Evolutionary conservation across 2,329 filamentous ascomycete genomes (phyloP).

Genomic region (Claviceps africana): DNA sequence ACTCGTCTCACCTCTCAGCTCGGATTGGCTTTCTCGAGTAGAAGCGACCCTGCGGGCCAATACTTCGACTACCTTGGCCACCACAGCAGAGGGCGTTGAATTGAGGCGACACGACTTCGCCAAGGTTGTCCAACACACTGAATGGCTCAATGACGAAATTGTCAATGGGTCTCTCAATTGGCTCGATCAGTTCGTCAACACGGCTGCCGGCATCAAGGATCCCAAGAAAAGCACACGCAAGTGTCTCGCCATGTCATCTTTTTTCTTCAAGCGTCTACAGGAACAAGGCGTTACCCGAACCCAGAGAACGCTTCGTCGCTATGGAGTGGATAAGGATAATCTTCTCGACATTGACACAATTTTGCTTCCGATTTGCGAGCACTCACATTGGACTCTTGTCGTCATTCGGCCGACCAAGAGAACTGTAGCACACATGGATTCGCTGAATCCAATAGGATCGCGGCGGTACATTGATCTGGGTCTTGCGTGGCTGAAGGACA

Average conservation of each 20-base stretch:
- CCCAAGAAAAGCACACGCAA: conserved; percentile 36
- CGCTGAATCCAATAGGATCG: conserved; percentile 33
- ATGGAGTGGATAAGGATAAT: conserved; percentile 43
- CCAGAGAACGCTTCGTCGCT: conserved; percentile 41
- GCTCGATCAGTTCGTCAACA: conserved; percentile 45
- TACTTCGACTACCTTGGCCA: conserved; percentile 24
- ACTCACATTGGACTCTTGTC: conserved; percentile 57
- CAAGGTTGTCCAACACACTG: conserved; percentile 40
- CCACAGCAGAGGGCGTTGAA: conserved; percentile 33
- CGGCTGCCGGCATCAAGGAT: conserved; percentile 36
- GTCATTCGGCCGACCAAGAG: conserved; percentile 48
- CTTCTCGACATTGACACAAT: conserved; percentile 53
- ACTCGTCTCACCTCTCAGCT: conserved; percentile 16
- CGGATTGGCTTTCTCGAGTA: conserved; percentile 14
- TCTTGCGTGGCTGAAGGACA: conserved; percentile 40
- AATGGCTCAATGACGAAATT: conserved; percentile 67
- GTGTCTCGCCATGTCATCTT: conserved; percentile 49
- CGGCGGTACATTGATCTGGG: conserved; percentile 27
- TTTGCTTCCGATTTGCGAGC: conserved; percentile 53
- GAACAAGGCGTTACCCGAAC: conserved; percentile 32
- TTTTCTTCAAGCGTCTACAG: conserved; percentile 46
- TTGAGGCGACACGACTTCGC: conserved; percentile 45
- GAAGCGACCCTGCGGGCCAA: conserved; percentile 21
- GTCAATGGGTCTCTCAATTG: conserved; percentile 53
- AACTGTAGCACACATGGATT: conserved; percentile 57